Base-by-base conservation (phyloP, 2,329 filamentous ascomycete genomes). In the Huntiella moniliformis region DNA sequence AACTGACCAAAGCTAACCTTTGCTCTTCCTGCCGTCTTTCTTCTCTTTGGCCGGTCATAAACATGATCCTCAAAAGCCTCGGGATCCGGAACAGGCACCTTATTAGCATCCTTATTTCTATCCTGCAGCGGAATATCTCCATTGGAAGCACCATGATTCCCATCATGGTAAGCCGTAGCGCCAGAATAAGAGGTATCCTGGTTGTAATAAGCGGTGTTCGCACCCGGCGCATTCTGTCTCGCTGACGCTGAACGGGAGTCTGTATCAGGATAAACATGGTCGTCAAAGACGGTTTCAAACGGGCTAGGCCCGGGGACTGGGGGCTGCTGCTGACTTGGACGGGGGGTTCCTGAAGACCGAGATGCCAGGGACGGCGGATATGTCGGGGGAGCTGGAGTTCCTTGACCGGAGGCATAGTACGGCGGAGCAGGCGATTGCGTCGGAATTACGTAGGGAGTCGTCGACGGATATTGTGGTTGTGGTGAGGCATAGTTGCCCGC, bases 261-360 rank as follows among this genome's bases (percentile, higher is more conserved):
- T 67, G 67, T 43, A 69, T 63, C 47, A 49, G 75, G 73, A 56
- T 82, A 80, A 48, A 70, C 67, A 60, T 77, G 66, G 58, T 82
- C 77, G 59, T 80, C 76, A 58, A 81, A 81, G 47, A 77, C 73
- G 41, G 70, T 72, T 46, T 75, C 72, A 56, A 80, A 79, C 7
- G 77, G 76, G 15, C 74, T 70, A 54, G 54, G 62, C 40, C 57
- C 59, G 18, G 38, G 47, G 44, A 44, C 22, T 28, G 10, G 22
- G 22, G 22, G 22, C 22, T 28, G 44, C 35, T 42, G 44, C 44
- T 49, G 47, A 45, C 44, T 44, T 49, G 47, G 47, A 32, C 44
- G 47, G 16, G 47, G 40, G 4, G 47, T 40, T 17, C 31, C 44
- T 13, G 40, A 40, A 53, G 48, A 57, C 54, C 47, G 59, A 56